Conservation (phyloP, 2,329 filamentous ascomycete species). For the Shiraia bambusicola region DNA sequence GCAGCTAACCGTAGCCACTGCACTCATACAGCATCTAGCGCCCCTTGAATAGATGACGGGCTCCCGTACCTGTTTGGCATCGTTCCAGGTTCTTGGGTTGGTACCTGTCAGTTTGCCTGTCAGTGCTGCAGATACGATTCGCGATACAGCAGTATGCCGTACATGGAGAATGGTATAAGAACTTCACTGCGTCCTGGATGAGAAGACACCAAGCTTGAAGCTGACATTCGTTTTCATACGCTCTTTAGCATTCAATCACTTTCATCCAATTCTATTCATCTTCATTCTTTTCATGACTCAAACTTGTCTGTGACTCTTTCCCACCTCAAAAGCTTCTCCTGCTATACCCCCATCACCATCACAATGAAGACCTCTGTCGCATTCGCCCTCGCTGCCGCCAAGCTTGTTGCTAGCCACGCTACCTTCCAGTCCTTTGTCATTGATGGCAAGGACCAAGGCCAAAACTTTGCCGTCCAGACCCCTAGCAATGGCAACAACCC, state of each 20-base stretch:
- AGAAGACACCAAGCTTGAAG: constrained; percentile 33
- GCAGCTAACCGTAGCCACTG: constrained; percentile 21
- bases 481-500: constrained; percentile 44
- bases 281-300: constrained; percentile 15
- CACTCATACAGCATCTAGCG: constrained; percentile 17
- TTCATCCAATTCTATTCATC: constrained; percentile 31
- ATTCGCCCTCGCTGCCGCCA: constrained; percentile 36
- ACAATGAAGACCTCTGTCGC: constrained; percentile 39
- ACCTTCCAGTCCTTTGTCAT: constrained; percentile 48
- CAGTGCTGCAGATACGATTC: constrained; percentile 12
- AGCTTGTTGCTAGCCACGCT: constrained; percentile 39
- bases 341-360: constrained; percentile 19
- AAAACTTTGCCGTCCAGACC: constrained; percentile 49
- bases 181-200: constrained; percentile 7
- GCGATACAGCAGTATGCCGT: constrained; percentile 18
- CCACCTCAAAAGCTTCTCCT: constrained; percentile 11
- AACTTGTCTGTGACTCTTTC: constrained; percentile 25
- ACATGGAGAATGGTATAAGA: constrained; percentile 28
- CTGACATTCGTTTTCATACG: constrained; percentile 36
- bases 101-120: constrained; percentile 10
- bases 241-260: constrained; percentile 34
- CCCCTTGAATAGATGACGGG: constrained; percentile 30
- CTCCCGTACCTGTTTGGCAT: constrained; percentile 18
- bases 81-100: constrained; percentile 16
- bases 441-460: constrained; percentile 35